phyloP scores from a whole-genome alignment of 768 basidiomycete genomes.

The Sistotremastrum suecicum region DNA sequence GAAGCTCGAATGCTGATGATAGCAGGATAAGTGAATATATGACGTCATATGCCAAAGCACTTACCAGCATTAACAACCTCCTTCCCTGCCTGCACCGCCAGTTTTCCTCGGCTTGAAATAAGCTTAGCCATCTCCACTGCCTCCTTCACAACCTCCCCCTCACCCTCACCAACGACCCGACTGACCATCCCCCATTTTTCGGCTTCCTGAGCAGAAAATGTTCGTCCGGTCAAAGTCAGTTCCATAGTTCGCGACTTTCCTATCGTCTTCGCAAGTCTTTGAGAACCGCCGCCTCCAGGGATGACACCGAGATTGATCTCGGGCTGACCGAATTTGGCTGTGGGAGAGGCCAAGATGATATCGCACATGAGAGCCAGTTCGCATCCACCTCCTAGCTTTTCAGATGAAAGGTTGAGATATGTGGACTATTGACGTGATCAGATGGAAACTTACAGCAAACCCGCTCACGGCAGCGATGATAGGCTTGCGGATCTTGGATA shows the following conservation, averaged over 20 bases:
- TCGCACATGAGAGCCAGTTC: constrained; percentile 96
- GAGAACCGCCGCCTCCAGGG: constrained; percentile 89
- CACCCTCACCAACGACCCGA: constrained; percentile 60
- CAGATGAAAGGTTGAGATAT: background rate
- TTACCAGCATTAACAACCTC: constrained; percentile 85
- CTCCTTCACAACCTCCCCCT: constrained; percentile 73
- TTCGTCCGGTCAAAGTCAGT: constrained; percentile 77
- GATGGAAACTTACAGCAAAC: constrained; percentile 52
- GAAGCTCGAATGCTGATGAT: constrained; percentile 57
- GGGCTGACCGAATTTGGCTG: constrained; percentile 88
- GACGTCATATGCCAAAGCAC: constrained; percentile 7
- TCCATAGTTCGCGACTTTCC: constrained; percentile 96
- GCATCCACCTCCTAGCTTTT: constrained; percentile 89
- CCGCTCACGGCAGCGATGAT: constrained; percentile 95
- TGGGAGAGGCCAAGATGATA: constrained; percentile 83
- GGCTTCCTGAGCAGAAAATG: constrained; percentile 68
- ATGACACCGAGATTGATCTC: constrained; percentile 94
- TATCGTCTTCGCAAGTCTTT: constrained; percentile 71
- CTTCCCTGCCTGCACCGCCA: constrained; percentile 80
- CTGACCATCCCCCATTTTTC: constrained; percentile 80
- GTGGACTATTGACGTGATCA: background rate
- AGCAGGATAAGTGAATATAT: background rate
- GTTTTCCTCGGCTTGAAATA: constrained; percentile 70
- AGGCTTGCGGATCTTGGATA: constrained; percentile 72
- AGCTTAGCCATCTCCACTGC: constrained; percentile 66